Evolutionary conservation across 2,329 filamentous ascomycete genomes (phyloP).

Genomic region (Helotiales sp.): DNA sequence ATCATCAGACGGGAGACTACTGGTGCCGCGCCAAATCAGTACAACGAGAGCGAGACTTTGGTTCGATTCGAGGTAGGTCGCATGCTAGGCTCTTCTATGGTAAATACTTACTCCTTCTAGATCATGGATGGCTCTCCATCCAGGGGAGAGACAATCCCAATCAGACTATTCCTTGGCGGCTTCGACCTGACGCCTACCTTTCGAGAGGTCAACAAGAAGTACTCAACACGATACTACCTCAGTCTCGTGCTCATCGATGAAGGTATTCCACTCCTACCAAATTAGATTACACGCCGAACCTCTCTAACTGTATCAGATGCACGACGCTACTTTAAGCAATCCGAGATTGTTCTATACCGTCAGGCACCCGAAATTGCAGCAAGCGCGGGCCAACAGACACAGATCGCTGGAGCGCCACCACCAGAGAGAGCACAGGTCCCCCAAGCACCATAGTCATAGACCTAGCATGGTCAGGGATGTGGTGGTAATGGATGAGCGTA

Average conservation of each 20-base stretch:
- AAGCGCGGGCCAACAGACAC: conserved; percentile 34
- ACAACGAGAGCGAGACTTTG: conserved; percentile 98
- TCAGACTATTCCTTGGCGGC: conserved; percentile 92
- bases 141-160: conserved; percentile 89
- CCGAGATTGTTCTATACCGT: conserved; percentile 94
- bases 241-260: conserved; percentile 95
- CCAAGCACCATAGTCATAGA: conserved; percentile 13
- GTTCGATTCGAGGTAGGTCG: conserved; percentile 83
- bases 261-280: conserved; percentile 49
- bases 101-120: conserved; percentile 41
- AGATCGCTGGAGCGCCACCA: conserved; percentile 35
- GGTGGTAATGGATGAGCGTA: conserved; percentile 11
- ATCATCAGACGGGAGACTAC: conserved; percentile 98
- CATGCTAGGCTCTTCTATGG: neutral
- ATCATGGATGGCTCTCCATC: conserved; percentile 99
- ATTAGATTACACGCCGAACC: neutral
- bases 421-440: conserved; percentile 29
- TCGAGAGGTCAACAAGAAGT: conserved; percentile 99
- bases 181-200: conserved; percentile 98
- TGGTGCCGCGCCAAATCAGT: conserved; percentile 94
- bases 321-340: conserved; percentile 97
- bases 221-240: conserved; percentile 96
- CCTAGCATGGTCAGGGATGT: neutral
- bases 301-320: conserved; percentile 63
- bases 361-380: conserved; percentile 64